Evolutionary conservation across 2,329 filamentous ascomycete genomes (phyloP).

Genomic region (Diaporthe humulicola): DNA sequence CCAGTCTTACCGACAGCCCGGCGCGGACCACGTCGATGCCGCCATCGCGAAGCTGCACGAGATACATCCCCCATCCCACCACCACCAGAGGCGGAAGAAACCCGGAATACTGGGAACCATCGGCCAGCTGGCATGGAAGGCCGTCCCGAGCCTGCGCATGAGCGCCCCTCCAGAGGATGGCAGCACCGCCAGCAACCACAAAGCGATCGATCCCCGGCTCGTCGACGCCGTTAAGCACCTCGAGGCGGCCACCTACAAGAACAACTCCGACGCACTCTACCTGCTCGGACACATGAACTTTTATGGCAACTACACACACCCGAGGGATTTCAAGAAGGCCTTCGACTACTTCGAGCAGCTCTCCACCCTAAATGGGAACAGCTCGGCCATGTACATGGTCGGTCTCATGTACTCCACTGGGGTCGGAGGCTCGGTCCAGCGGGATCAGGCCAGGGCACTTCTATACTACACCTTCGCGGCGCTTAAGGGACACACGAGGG

Average conservation of each 20-base stretch:
- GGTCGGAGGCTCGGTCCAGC: conserved; percentile 82
- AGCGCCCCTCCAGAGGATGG: conserved; percentile 58
- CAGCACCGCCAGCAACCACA: conserved; percentile 44
- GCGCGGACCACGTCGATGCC: conserved; percentile 66
- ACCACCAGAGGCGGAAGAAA: conserved; percentile 59
- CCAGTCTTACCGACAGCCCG: conserved; percentile 48
- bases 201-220: conserved; percentile 57
- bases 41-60: conserved; percentile 65
- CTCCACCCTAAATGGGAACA: conserved; percentile 83
- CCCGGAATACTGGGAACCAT: conserved; percentile 58
- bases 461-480: conserved; percentile 97
- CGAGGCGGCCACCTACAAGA: conserved; percentile 64
- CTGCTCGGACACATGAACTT: conserved; percentile 96
- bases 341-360: conserved; percentile 86
- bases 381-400: conserved; percentile 94
- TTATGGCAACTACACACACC: conserved; percentile 92
- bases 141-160: conserved; percentile 63
- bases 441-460: conserved; percentile 91
- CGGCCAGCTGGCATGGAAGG: conserved; percentile 60
- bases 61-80: conserved; percentile 57
- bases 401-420: conserved; percentile 97
- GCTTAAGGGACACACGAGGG: conserved; percentile 82
- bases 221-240: conserved; percentile 66
- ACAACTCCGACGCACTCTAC: conserved; percentile 87
- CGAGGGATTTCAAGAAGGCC: conserved; percentile 82